A percentile compares a stretch with the other conserved stretches of the same genome.
phyloP scores from a whole-genome alignment of 257 asterid species.

The Solanum rostratum region DNA sequence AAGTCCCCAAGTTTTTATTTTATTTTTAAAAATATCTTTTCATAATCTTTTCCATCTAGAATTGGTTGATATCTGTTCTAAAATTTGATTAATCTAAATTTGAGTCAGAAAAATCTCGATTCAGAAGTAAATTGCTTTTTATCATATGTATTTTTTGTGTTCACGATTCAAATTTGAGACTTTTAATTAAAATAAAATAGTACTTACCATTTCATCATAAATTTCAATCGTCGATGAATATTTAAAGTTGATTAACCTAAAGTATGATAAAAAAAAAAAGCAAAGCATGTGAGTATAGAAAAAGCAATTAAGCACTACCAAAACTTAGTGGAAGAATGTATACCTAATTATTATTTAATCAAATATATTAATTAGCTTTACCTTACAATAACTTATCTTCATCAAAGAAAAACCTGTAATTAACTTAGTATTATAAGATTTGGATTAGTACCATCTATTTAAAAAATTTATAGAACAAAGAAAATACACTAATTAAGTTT shows the following conservation, averaged over 20 bases:
- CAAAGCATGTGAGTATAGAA: conserved; percentile 16
- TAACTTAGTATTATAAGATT: neutral
- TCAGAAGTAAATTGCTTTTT: no score
- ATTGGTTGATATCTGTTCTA: accelerated
- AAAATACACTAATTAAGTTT: neutral
- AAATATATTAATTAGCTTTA: neutral
- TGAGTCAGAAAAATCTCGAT: neutral
- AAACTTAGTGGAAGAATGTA: conserved; percentile 18
- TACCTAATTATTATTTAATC: conserved; percentile 6
- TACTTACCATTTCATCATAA: neutral
- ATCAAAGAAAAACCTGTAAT: neutral
- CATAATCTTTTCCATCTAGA: neutral
- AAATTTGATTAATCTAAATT: neutral
- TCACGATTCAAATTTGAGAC: neutral
- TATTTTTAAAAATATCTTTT: neutral
- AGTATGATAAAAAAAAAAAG: neutral
- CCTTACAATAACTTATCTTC: conserved; percentile 14
- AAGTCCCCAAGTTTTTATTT: neutral
- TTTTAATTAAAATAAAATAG: neutral
- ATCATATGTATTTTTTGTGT: neutral
- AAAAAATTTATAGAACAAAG: neutral
- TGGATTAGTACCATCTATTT: neutral
- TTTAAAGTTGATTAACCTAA: conserved; percentile 7
- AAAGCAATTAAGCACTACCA: conserved; percentile 4
- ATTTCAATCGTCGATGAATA: neutral